These are phyloP conservation scores for Populus hybrid DNA, from an alignment of 441 rosid genomes.

Conservation along the genomic window DNA sequence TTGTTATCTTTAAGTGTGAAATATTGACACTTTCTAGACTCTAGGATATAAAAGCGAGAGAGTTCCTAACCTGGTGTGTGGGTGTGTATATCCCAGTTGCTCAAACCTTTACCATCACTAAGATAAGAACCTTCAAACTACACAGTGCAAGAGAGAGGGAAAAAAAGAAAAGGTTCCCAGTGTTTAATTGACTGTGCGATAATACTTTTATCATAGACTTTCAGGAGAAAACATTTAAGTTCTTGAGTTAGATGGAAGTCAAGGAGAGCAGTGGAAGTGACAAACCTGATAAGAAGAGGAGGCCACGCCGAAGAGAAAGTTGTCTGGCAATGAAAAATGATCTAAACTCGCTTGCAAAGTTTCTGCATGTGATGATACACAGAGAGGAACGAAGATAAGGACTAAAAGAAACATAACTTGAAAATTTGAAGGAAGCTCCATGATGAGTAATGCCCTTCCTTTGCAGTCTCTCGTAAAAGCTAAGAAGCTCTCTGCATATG, in stretches of 20 bases:
- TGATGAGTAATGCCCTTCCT: not conserved
- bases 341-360: not conserved
- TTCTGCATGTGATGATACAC: not conserved
- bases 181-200: too few species aligned
- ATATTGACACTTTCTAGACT: not conserved
- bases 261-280: not conserved
- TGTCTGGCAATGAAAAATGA: conserved; percentile 22
- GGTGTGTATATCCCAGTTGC: conserved; percentile 47
- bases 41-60: not conserved
- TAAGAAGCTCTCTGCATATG: not conserved
- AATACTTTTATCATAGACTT: not conserved
- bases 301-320: conserved; percentile 35
- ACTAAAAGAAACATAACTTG: conserved; percentile 4
- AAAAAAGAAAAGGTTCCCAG: not conserved
- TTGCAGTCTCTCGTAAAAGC: not conserved
- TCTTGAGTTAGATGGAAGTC: not conserved
- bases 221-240: conserved; percentile 26
- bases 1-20: not conserved
- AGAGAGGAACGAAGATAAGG: not conserved
- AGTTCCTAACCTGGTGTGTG: not conserved
- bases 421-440: not conserved
- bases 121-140: conserved; percentile 25
- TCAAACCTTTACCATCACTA: conserved; percentile 48
- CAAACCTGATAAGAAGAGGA: conserved; percentile 36
- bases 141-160: not conserved